Percentiles rank a stretch among this genome's conserved stretches.
Conservation (phyloP, 495 filamentous ascomycete species). For the Bathelium albidoporum region DNA sequence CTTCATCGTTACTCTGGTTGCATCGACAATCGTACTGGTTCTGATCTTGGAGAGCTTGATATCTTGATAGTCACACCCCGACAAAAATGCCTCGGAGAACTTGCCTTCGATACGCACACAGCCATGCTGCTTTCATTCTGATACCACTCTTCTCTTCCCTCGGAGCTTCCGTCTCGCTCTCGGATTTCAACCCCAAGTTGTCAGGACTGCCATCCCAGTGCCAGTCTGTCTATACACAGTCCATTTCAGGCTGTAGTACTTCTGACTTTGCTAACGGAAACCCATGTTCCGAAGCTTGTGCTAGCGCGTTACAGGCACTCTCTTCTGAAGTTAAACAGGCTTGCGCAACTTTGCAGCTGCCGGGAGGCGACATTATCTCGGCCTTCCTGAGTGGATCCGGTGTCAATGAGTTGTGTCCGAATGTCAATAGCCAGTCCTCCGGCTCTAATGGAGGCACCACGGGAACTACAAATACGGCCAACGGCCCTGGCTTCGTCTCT, state of each 20-base stretch:
- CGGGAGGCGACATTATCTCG: slow-evolving; percentile 10
- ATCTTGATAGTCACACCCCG: not conserved
- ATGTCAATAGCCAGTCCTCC: not conserved
- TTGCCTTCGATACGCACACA: not conserved
- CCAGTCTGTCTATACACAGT: slow-evolving; percentile 15
- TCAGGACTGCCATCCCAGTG: slow-evolving; percentile 10
- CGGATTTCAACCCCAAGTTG: slow-evolving; percentile 17
- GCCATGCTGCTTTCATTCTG: not conserved
- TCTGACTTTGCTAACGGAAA: slow-evolving; percentile 23
- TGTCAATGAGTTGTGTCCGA: not conserved
- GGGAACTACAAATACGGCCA: not conserved
- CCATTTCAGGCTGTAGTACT: slow-evolving; percentile 24
- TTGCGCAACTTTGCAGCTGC: slow-evolving; percentile 16
- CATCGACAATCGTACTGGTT: not conserved
- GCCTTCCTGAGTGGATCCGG: slow-evolving; percentile 9
- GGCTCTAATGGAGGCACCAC: not conserved
- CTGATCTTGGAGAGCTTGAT: not conserved
- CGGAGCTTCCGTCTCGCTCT: slow-evolving; percentile 12
- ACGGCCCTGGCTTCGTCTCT: not conserved
- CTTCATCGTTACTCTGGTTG: not conserved
- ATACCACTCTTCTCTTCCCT: slow-evolving; percentile 2
- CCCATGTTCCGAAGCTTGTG: slow-evolving; percentile 25
- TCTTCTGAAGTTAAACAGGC: slow-evolving; percentile 15
- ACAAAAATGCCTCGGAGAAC: not conserved
- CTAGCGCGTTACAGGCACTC: slow-evolving; percentile 23